phyloP scores from a whole-genome alignment of 176 grass and related monocot species.

The Secale cereale region DNA sequence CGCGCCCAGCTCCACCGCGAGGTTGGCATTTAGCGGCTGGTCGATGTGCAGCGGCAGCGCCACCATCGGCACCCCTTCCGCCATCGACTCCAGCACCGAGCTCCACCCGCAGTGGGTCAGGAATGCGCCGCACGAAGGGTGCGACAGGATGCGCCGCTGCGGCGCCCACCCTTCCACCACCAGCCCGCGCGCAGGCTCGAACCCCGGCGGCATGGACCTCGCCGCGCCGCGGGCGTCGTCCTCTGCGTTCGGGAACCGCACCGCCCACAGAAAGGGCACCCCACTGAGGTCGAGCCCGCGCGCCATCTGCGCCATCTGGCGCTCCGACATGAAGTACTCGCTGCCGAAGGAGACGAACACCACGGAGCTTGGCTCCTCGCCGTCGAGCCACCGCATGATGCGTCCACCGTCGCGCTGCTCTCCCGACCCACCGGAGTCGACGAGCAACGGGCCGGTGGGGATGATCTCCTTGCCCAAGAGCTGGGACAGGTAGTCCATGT shows the following conservation, averaged over 20 bases:
- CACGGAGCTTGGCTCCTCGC: slow-evolving; percentile 36
- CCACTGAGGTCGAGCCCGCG: slow-evolving; percentile 61
- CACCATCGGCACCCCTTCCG: slow-evolving; percentile 54
- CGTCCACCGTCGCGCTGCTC: neutral
- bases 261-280: slow-evolving; percentile 62
- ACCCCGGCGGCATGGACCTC: neutral
- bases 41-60: slow-evolving; percentile 77
- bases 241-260: slow-evolving; percentile 36
- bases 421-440: neutral
- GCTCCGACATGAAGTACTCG: slow-evolving; percentile 83
- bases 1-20: slow-evolving; percentile 59
- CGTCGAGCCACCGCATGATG: slow-evolving; percentile 52
- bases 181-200: slow-evolving; percentile 32
- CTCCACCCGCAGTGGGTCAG: slow-evolving; percentile 88
- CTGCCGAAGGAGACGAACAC: slow-evolving; percentile 67
- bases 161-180: slow-evolving; percentile 76
- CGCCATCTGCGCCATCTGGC: slow-evolving; percentile 49
- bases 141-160: slow-evolving; percentile 54
- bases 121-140: slow-evolving; percentile 56
- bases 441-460: slow-evolving; percentile 52
- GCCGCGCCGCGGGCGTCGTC: neutral
- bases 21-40: slow-evolving; percentile 60
- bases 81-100: slow-evolving; percentile 67
- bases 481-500: slow-evolving; percentile 57
- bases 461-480: slow-evolving; percentile 57